Evolutionary conservation across 208 protist genomes (phyloP).

Genomic region (Giardia muris): DNA sequence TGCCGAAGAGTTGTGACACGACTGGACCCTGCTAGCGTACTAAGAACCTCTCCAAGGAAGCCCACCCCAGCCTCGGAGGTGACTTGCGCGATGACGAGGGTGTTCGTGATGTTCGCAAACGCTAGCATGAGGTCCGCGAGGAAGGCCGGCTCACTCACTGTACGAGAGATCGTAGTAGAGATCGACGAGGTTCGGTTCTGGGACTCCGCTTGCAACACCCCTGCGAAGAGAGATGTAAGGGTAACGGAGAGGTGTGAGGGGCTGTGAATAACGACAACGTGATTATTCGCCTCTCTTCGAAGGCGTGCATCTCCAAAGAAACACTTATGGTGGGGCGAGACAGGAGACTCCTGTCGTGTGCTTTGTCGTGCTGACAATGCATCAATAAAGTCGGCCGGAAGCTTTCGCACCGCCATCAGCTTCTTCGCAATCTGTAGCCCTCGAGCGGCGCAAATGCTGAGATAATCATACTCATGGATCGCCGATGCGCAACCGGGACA

Average conservation of each 20-base stretch:
- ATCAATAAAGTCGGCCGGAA: too few species aligned
- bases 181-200: neutral
- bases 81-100: neutral
- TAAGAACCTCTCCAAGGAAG: neutral
- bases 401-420: too few species aligned
- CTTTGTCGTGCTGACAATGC: too few species aligned
- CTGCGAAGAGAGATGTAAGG: neutral
- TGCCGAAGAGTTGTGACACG: neutral
- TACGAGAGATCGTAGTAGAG: neutral
- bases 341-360: too few species aligned
- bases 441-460: too few species aligned
- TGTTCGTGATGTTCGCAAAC: neutral
- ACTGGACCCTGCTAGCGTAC: neutral
- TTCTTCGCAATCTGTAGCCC: too few species aligned
- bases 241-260: neutral
- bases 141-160: neutral
- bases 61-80: neutral
- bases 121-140: neutral
- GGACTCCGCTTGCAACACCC: neutral
- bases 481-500: too few species aligned
- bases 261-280: neutral
- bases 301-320: too few species aligned
- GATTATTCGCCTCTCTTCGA: neutral
- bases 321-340: too few species aligned
- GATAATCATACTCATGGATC: too few species aligned